A percentile compares a stretch with the other conserved stretches of the same genome.
phyloP scores from a whole-genome alignment of 1,284 basidiomycete species.

The Tranzscheliella williamsii region DNA sequence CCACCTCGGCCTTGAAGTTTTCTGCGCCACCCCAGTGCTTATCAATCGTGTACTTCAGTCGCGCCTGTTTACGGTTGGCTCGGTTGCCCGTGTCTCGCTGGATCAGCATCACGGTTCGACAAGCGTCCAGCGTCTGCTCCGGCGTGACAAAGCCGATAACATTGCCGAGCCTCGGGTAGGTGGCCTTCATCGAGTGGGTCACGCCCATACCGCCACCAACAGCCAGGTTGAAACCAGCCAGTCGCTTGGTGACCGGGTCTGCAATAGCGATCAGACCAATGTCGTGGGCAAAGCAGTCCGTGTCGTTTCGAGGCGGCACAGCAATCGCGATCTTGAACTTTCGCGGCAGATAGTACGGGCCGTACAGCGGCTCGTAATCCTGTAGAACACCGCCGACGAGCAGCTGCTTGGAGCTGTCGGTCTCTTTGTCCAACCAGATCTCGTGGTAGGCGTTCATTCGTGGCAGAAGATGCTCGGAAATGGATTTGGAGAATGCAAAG shows the following conservation, averaged over 20 bases:
- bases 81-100: slow-evolving; percentile 97
- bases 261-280: slow-evolving; percentile 92
- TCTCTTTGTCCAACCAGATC: slow-evolving; percentile 83
- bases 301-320: slow-evolving; percentile 93
- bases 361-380: slow-evolving; percentile 94
- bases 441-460: slow-evolving; percentile 94
- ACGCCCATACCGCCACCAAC: slow-evolving; percentile 95
- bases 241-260: slow-evolving; percentile 64
- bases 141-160: slow-evolving; percentile 89
- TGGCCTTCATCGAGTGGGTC: slow-evolving; percentile 98
- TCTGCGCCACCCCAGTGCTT: slow-evolving; percentile 71
- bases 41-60: slow-evolving; percentile 94
- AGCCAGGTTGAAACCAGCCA: slow-evolving; percentile 63
- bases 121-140: slow-evolving; percentile 82
- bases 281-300: slow-evolving; percentile 94
- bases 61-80: slow-evolving; percentile 64
- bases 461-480: slow-evolving; percentile 86
- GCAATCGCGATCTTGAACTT: slow-evolving; percentile 98
- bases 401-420: slow-evolving; percentile 68
- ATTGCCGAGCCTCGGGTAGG: slow-evolving; percentile 86
- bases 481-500: slow-evolving; percentile 79
- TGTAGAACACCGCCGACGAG: slow-evolving; percentile 86
- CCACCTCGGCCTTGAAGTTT: slow-evolving; percentile 80
- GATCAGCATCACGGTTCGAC: slow-evolving; percentile 89
- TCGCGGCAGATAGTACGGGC: slow-evolving; percentile 93